A percentile compares a stretch with the other conserved stretches of the same genome.
Evolutionary conservation across 176 grass and related monocot species (phyloP).

Genomic region (Oryza longistaminata): DNA sequence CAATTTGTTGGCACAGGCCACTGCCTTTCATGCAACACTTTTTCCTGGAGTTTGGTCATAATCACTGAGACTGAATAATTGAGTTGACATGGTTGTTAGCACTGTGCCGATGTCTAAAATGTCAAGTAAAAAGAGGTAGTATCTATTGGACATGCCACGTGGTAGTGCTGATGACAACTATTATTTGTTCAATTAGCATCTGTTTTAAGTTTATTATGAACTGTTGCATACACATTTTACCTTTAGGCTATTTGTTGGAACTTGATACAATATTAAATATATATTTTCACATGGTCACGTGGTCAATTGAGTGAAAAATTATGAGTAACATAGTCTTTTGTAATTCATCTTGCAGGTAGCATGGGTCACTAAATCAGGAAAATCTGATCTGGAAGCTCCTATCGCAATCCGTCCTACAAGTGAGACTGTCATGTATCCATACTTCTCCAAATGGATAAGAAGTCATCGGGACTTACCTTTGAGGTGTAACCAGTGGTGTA

Average conservation of each 20-base stretch:
- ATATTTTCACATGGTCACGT: too few relatives aligned
- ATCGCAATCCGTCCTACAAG: slow-evolving; percentile 85
- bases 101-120: too few relatives aligned
- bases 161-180: not conserved
- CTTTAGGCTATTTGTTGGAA: not conserved
- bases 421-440: slow-evolving; percentile 93
- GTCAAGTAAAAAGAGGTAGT: too few relatives aligned
- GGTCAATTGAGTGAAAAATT: too few relatives aligned
- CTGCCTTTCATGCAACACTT: too few relatives aligned
- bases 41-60: too few relatives aligned
- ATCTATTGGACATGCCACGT: not conserved
- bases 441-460: slow-evolving; percentile 97
- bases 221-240: not conserved
- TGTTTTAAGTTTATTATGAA: not conserved
- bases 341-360: slow-evolving; percentile 51
- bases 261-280: too few relatives aligned
- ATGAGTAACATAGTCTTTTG: slow-evolving; percentile 15
- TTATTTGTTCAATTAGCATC: not conserved
- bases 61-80: too few relatives aligned
- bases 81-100: too few relatives aligned
- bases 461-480: slow-evolving; percentile 77
- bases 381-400: slow-evolving; percentile 79
- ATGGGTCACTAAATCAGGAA: slow-evolving; percentile 79
- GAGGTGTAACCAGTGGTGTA: slow-evolving; percentile 90
- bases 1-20: too few relatives aligned